Evolutionary conservation across 768 basidiomycete species (phyloP).

Genomic region (Russula virescens): DNA sequence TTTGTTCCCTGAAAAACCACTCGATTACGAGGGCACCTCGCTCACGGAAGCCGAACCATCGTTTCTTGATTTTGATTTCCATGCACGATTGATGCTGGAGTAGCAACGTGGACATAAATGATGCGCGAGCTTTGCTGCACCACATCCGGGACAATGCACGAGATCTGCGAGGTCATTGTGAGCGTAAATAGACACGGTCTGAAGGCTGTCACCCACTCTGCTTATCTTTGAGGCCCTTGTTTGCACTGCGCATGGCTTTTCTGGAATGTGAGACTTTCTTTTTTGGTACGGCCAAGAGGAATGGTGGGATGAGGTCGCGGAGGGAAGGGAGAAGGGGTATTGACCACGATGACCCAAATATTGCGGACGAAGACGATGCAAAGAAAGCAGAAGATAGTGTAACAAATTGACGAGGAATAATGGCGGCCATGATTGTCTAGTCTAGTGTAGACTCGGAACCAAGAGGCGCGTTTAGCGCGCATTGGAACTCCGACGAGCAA

Average conservation of each 20-base stretch:
- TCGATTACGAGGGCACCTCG: constrained; percentile 3
- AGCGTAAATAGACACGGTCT: neutral
- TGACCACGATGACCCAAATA: constrained; percentile 30
- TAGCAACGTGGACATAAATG: constrained; percentile 83
- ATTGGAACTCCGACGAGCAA: constrained; percentile 21
- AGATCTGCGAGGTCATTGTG: constrained; percentile 51
- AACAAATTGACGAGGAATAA: constrained; percentile 23
- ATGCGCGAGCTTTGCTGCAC: constrained; percentile 81
- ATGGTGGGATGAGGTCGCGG: constrained; percentile 76
- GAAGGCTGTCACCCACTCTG: constrained; percentile 50
- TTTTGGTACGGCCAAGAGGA: constrained; percentile 91
- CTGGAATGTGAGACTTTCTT: constrained; percentile 89
- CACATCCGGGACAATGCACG: constrained; percentile 87
- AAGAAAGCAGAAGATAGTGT: constrained; percentile 26
- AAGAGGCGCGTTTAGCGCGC: too few species aligned
- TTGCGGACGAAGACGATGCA: constrained; percentile 26
- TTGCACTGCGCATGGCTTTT: constrained; percentile 91
- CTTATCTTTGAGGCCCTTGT: constrained; percentile 94
- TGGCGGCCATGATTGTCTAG: constrained; percentile 4
- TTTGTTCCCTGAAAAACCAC: neutral
- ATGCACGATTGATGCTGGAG: constrained; percentile 57
- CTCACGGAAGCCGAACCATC: neutral
- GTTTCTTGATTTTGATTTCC: constrained; percentile 40
- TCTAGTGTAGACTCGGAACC: too few species aligned
- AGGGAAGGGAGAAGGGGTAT: constrained; percentile 43